A percentile compares a stretch with the other conserved stretches of the same genome.
These are phyloP conservation scores for Eimeria falciformis DNA, from an alignment of 169 alveolate species.

Conservation along the genomic window DNA sequence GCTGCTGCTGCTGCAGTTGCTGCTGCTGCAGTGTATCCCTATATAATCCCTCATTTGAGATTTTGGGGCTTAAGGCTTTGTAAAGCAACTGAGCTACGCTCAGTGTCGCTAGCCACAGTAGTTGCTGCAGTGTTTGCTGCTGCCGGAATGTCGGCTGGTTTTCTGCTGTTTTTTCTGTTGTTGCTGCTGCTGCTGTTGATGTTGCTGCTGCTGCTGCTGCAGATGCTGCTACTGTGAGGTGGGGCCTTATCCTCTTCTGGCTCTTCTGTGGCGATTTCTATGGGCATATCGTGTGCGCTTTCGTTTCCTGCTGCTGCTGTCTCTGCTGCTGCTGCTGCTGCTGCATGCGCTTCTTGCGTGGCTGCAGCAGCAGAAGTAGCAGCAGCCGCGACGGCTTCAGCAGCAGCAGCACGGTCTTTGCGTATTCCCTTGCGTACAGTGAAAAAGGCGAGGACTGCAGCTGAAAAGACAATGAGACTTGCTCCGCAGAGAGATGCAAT, in stretches of 20 bases:
- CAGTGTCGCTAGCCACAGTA: conserved; percentile 25
- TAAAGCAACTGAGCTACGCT: neutral
- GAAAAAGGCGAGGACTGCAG: conserved; percentile 16
- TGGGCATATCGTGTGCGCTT: no score
- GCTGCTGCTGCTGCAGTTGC: neutral
- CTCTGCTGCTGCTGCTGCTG: conserved; percentile 1
- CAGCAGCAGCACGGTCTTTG: neutral
- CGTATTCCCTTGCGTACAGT: neutral
- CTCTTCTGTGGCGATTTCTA: neutral
- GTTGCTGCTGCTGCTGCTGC: conserved; percentile 38
- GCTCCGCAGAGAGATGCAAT: conserved; percentile 57
- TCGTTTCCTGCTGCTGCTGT: no score
- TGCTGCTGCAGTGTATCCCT: neutral
- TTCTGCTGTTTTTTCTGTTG: neutral
- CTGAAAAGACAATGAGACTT: conserved; percentile 35
- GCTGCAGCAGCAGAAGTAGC: neutral
- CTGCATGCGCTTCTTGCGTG: conserved; percentile 13
- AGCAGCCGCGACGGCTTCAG: conserved; percentile 8
- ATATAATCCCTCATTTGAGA: no score
- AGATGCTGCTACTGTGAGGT: conserved; percentile 37
- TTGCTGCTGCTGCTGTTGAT: conserved; percentile 12
- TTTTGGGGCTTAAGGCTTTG: conserved; percentile 1
- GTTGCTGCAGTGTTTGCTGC: conserved; percentile 9
- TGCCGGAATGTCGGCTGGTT: neutral
- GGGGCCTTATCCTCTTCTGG: neutral